Base-by-base conservation (phyloP, 371 early-diverging fungal species). In the Mucor irregularis region DNA sequence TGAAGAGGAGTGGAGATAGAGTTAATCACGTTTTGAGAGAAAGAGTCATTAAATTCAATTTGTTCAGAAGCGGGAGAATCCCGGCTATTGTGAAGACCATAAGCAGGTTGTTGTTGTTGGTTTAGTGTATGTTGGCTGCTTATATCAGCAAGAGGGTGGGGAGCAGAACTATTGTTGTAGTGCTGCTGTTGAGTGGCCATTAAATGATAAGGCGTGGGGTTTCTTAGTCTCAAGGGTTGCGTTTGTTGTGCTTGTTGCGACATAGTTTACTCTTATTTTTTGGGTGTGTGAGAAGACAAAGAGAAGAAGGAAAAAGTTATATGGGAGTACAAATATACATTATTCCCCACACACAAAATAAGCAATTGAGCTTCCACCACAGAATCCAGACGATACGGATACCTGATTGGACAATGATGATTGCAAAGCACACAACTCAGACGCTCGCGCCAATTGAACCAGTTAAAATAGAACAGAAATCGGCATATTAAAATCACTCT, bases 1-100 rank as follows among this genome's bases (percentile, higher is more conserved):
- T 50, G 51, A 44, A 25, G 43, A 35, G 35, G 35, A 29, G 39
- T 54, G 30, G 39, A 61, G 16, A 44, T 44, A n/a, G 21, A 16
- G 33, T 31, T 58, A 37, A 67, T 45, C 22, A 62, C 38, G n/a
- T 62, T 26, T 29, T 63, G 66, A 3, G 70, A 59, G 30, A 65
- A 62, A 0, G 60, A 48, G 33, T 68, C 61, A 21, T 49, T 30
- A 37, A 54, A 67, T 5, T 67, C 63, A 14, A 67, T 33, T 17
- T 29, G 46, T 24, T 33, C 35, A 24, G 42, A 25, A 24, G 25
- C 1, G 24, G 42, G 42, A 10, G 42, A 24, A 7, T 38, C 39
- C 5, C n/a, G 39, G n/a, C 24, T 7, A 24, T 42, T 21, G 31
- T 39, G 35, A 14, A 4, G n/a, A 28, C 19, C 16, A 10, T 37